Percentiles rank a stretch among this genome's conserved stretches.
Conservation (phyloP, 2,329 filamentous ascomycete genomes). For the Mycogone perniciosa region DNA sequence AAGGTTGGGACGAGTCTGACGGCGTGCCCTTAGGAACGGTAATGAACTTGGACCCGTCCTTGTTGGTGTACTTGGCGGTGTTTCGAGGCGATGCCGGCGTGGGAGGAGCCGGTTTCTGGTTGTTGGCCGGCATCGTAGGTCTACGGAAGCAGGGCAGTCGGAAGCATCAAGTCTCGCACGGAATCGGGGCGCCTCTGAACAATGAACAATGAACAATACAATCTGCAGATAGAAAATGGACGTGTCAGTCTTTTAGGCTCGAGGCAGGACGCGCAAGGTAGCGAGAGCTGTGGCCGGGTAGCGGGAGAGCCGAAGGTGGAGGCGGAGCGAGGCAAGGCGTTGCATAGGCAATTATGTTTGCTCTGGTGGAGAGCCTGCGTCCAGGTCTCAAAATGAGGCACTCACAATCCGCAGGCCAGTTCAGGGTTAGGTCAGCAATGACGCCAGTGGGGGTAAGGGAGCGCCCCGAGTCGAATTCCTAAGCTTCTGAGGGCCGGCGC, state of each 20-base stretch:
- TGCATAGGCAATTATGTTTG: constrained; percentile 12
- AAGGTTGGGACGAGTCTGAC: constrained; percentile 49
- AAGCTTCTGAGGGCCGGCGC: neutral
- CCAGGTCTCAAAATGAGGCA: constrained; percentile 31
- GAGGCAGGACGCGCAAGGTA: neutral
- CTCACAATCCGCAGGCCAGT: constrained; percentile 26
- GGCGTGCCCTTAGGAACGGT: constrained; percentile 52
- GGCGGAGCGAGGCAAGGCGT: constrained; percentile 9
- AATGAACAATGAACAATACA: constrained; percentile 4
- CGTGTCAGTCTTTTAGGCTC: constrained; percentile 7
- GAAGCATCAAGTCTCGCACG: constrained; percentile 31
- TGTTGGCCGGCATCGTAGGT: constrained; percentile 46
- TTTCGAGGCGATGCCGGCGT: constrained; percentile 46
- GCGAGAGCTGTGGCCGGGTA: neutral
- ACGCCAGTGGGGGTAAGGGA: constrained; percentile 25
- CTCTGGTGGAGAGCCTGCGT: constrained; percentile 10
- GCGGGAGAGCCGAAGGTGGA: constrained; percentile 3
- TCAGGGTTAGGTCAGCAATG: constrained; percentile 35
- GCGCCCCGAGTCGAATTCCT: constrained; percentile 4
- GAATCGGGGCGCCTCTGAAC: constrained; percentile 14
- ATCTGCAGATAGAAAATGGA: constrained; percentile 4
- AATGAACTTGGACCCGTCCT: constrained; percentile 64
- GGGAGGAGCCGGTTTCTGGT: constrained; percentile 43
- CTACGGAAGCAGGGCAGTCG: constrained; percentile 28
- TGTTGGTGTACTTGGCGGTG: constrained; percentile 59